A percentile compares a stretch with the other conserved stretches of the same genome.
These are phyloP conservation scores for Cucumis hystrix DNA, from an alignment of 306 rosid genomes.

Conservation along the genomic window DNA sequence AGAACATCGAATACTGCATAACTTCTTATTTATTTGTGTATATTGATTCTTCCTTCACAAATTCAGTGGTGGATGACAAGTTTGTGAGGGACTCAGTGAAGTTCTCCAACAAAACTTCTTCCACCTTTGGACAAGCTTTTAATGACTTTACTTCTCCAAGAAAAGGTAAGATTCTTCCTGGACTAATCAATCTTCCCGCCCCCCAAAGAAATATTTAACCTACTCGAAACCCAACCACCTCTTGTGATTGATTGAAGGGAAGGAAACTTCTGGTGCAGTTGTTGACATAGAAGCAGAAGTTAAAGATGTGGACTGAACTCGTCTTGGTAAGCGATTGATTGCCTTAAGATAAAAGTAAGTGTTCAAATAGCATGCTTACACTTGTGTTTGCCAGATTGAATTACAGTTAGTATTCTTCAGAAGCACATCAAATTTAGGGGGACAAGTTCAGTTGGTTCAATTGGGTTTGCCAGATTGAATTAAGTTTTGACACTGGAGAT, in stretches of 20 bases:
- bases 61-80: conserved; percentile 66
- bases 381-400: neutral
- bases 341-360: neutral
- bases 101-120: conserved; percentile 60
- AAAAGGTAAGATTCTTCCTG: conserved; percentile 36
- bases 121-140: conserved; percentile 84
- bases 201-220: too few relatives aligned
- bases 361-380: neutral
- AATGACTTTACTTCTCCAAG: conserved; percentile 37
- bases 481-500: conserved; percentile 35
- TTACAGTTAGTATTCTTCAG: neutral
- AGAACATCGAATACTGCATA: neutral
- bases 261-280: conserved; percentile 44
- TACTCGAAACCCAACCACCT: neutral
- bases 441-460: neutral
- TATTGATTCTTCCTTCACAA: neutral
- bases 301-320: conserved; percentile 67
- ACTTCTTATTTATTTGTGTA: neutral
- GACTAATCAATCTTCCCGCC: neutral
- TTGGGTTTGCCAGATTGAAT: conserved; percentile 23
- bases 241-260: conserved; percentile 24
- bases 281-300: conserved; percentile 90
- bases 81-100: conserved; percentile 71
- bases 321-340: neutral
- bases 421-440: neutral